Evolutionary conservation across 768 basidiomycete species (phyloP).

Genomic region (Russula virescens): DNA sequence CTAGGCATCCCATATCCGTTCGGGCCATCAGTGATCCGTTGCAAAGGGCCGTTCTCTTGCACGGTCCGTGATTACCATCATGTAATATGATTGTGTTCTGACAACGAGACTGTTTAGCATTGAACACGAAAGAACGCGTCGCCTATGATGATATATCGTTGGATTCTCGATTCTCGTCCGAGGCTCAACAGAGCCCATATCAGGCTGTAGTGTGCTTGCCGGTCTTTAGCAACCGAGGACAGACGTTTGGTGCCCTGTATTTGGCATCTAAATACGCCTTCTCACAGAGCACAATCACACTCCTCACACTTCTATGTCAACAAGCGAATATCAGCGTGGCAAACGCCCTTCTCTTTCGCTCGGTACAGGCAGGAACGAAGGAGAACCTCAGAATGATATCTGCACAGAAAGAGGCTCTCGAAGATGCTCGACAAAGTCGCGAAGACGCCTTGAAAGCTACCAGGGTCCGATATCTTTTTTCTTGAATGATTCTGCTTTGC

Average conservation of each 20-base stretch:
- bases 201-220: slow-evolving; percentile 64
- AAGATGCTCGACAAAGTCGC: slow-evolving; percentile 61
- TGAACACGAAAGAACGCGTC: slow-evolving; percentile 60
- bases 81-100: not conserved
- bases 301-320: slow-evolving; percentile 60
- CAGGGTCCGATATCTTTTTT: slow-evolving; percentile 39
- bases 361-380: slow-evolving; percentile 65
- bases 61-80: slow-evolving; percentile 40
- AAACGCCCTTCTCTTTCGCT: slow-evolving; percentile 68
- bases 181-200: slow-evolving; percentile 54
- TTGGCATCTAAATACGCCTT: slow-evolving; percentile 62
- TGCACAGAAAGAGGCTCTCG: slow-evolving; percentile 61
- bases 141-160: slow-evolving; percentile 55
- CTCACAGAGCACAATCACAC: slow-evolving; percentile 52
- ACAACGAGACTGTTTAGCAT: slow-evolving; percentile 35
- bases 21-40: slow-evolving; percentile 55
- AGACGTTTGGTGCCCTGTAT: slow-evolving; percentile 69
- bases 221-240: slow-evolving; percentile 68
- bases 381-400: slow-evolving; percentile 76
- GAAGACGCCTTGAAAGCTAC: slow-evolving; percentile 72
- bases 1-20: slow-evolving; percentile 55
- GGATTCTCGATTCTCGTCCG: slow-evolving; percentile 64
- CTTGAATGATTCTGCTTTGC: slow-evolving; percentile 1
- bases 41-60: slow-evolving; percentile 60
- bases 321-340: slow-evolving; percentile 73